Evolutionary conservation across 768 basidiomycete species (phyloP), one percentile per base, ranked within the genome.

Genomic region (Mrakia hoshinonis): DNA sequence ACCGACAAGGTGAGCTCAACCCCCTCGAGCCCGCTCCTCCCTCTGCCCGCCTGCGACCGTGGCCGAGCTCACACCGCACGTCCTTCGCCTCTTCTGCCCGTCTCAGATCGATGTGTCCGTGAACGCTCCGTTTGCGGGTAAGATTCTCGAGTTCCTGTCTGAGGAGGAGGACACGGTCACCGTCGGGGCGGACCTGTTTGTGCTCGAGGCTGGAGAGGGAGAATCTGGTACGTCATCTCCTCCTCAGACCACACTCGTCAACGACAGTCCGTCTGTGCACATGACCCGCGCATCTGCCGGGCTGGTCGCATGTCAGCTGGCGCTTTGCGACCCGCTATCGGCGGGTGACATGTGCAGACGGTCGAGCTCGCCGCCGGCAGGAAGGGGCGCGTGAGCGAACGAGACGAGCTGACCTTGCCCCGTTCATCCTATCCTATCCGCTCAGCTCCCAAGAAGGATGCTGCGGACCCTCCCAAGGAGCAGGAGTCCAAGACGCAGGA

Each of bases 41-140:
- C 15, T 29, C 12, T 34, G n/a, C 55, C 24, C 4, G 9, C 15
- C 55, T 60, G 13, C 13, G 29, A 11, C 55, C 31, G 55, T 60
- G 13, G n/a, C 24, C 29, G 15, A 24, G 29, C 46, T 43, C 24
- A 46, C 18, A n/a, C 24, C 63, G 39, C 63, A 47, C 39, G 26
- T 48, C 43, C 39, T 39, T 26, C 68, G 34, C 36, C 18, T 24
- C 20, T 51, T 34, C 22, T 20, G 6, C 51, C 46, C 18, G 31
- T 31, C 34, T 7, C 46, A 97, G 93, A 97, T 98, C 76, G 95
- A 99, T 79, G 92, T 98, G 54, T 89, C 92, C 5, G 94, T 99
- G 68, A 99, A 96, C 78, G 91, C 95, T 22, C 90, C 95, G 10
- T 82, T 84, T 75, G 84, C 92, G 12, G 95, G 95, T 18, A 93